phyloP scores from a whole-genome alignment of 768 basidiomycete species.

The Boletus patriciae region DNA sequence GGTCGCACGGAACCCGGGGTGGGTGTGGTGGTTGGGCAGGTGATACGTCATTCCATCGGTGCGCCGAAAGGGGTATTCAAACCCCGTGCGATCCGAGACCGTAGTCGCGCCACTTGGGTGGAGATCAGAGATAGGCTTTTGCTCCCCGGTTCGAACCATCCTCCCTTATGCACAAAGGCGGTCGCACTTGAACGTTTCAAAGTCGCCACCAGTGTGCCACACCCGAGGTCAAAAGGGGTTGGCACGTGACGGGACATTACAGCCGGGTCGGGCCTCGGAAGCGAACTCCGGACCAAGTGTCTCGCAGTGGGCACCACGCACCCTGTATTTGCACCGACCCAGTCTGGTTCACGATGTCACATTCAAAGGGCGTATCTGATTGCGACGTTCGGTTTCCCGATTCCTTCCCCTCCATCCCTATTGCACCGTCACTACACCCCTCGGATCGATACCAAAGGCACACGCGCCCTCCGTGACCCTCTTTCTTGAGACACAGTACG shows the following conservation, averaged over 20 bases:
- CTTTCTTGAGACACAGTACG: background rate
- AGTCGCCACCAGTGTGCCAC: no score
- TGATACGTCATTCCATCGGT: background rate
- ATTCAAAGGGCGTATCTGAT: background rate
- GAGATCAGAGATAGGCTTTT: no score
- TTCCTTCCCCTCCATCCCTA: background rate
- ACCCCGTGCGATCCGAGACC: slow-evolving; percentile 4
- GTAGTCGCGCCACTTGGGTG: no score
- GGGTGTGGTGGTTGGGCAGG: background rate
- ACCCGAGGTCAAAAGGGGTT: no score
- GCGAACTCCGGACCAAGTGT: slow-evolving; percentile 1
- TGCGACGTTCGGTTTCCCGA: background rate
- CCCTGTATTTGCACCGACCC: background rate
- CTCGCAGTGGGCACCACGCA: background rate
- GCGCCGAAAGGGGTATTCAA: background rate
- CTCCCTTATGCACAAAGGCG: no score
- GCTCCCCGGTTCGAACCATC: no score
- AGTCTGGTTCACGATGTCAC: slow-evolving; percentile 8
- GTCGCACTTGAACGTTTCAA: no score
- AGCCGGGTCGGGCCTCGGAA: background rate
- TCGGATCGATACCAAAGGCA: background rate
- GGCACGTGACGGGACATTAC: background rate
- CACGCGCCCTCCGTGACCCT: background rate
- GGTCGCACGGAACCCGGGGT: background rate
- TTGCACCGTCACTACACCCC: background rate